Evolutionary conservation across 305 asterid species (phyloP), one percentile per base, ranked within the genome.

Genomic region (Striga hermonthica): DNA sequence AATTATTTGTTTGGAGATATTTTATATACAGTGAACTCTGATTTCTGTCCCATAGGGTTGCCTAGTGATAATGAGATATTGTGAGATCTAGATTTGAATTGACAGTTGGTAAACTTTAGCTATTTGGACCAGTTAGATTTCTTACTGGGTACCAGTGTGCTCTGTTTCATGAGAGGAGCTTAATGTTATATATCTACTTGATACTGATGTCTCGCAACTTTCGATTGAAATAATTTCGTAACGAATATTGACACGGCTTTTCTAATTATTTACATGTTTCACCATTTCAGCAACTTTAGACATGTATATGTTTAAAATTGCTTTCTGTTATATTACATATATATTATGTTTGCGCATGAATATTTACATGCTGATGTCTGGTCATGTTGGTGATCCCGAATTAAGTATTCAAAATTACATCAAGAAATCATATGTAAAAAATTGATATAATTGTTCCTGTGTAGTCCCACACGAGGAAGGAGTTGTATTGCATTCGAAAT

Each of bases 391-490:
- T 39, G 55, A 36, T 56, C 22, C 31, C 15, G 6, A 22, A 37
- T 58, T 64, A 53, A 50, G 31, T 48, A 13, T 50, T 50, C 1
- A 9, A 22, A 50, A 14, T 50, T 14, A 50, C 56, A 50, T 50
- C 34, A 5, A 9, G 9, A 53, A 7, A 16, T 34, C 58, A 53
- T 15, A 7, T 53, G 10, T 49, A 2, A 44, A 11, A 75, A 39
- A 35, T 16, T 14, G 43, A 71, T 22, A 22, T 22, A 57, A 55
- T 57, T 52, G 64, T 66, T 22, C 41, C 39, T n/a, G 65, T 62
- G 84, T 77, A 69, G 71, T 77, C 74, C 68, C 66, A 54, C 67
- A 62, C 2, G 88, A 78, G 66, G 84, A 69, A 73, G 88, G 62
- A 75, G 65, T 69, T 69, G 38, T 75, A 36, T 66, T 84, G 45